Evolutionary conservation across 2,329 filamentous ascomycete species (phyloP).

Genomic region (Fusarium proliferatum): DNA sequence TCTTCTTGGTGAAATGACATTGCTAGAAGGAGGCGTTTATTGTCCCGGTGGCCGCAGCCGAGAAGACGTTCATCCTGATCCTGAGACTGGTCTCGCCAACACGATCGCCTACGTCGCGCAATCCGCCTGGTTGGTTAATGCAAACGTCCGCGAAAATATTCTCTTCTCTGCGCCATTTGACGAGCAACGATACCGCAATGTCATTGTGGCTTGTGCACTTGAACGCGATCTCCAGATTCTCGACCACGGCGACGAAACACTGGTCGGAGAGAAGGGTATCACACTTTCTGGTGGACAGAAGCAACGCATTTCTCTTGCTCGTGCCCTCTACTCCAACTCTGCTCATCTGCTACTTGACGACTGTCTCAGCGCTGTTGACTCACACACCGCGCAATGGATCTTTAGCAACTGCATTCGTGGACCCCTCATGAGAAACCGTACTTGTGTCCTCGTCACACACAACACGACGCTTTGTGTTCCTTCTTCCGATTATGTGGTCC

Average conservation of each 20-base stretch:
- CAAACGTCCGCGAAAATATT: slow-evolving; percentile 95
- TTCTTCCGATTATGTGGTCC: slow-evolving; percentile 81
- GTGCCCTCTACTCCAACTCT: slow-evolving; percentile 95
- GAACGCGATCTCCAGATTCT: slow-evolving; percentile 93
- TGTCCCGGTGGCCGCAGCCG: slow-evolving; percentile 87
- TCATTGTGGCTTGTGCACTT: slow-evolving; percentile 90
- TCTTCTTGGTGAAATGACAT: slow-evolving; percentile 93
- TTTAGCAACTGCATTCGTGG: slow-evolving; percentile 93
- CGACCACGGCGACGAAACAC: slow-evolving; percentile 89
- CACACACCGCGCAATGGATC: slow-evolving; percentile 98
- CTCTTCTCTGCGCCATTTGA: slow-evolving; percentile 86
- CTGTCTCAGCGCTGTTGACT: slow-evolving; percentile 95
- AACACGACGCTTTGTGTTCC: slow-evolving; percentile 91
- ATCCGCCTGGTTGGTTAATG: slow-evolving; percentile 96
- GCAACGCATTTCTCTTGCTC: slow-evolving; percentile 95
- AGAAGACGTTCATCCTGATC: slow-evolving; percentile 84
- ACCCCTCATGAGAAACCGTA: slow-evolving; percentile 86
- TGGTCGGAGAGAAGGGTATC: slow-evolving; percentile 97
- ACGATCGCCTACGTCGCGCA: slow-evolving; percentile 97
- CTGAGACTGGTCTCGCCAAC: slow-evolving; percentile 87
- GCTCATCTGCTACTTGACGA: slow-evolving; percentile 93
- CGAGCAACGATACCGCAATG: slow-evolving; percentile 84
- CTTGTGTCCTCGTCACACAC: slow-evolving; percentile 95
- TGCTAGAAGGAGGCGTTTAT: slow-evolving; percentile 82
- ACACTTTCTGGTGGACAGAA: slow-evolving; percentile 97